A percentile compares a stretch with the other conserved stretches of the same genome.
These are phyloP conservation scores for Talaromyces sp. DNA, from an alignment of 2,329 filamentous ascomycete species.

Conservation along the genomic window DNA sequence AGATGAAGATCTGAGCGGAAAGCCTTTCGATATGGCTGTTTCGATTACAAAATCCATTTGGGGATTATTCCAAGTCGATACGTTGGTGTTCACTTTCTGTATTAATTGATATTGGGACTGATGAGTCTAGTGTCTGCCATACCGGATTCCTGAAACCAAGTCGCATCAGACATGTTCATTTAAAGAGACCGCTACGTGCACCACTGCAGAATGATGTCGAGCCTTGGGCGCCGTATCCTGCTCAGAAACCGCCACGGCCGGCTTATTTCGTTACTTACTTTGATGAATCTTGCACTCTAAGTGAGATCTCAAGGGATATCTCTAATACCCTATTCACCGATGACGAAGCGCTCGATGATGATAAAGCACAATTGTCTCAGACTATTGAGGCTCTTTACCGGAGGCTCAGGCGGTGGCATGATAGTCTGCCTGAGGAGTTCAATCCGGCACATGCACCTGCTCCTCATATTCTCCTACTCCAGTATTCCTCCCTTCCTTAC, in stretches of 20 bases:
- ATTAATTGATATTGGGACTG: neutral
- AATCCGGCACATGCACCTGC: conserved; percentile 20
- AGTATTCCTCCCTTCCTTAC: conserved; percentile 12
- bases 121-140: conserved; percentile 24
- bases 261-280: conserved; percentile 27
- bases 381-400: conserved; percentile 25
- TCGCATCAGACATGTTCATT: conserved; percentile 28
- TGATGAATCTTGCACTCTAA: conserved; percentile 27
- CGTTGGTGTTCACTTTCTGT: conserved; percentile 20
- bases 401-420: conserved; percentile 24
- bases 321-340: conserved; percentile 26
- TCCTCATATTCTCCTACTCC: conserved; percentile 29
- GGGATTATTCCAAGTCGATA: conserved; percentile 34
- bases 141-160: conserved; percentile 29
- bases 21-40: conserved; percentile 24
- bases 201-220: conserved; percentile 15
- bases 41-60: conserved; percentile 29
- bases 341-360: conserved; percentile 3
- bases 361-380: conserved; percentile 13
- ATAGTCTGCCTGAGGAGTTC: conserved; percentile 23
- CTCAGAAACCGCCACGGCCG: conserved; percentile 21
- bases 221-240: conserved; percentile 28
- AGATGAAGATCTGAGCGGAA: conserved; percentile 15
- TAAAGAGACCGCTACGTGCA: conserved; percentile 15
- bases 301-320: conserved; percentile 30